Conservation (phyloP, 139 green algal genomes). For the Chlamydomonas eustigma region DNA sequence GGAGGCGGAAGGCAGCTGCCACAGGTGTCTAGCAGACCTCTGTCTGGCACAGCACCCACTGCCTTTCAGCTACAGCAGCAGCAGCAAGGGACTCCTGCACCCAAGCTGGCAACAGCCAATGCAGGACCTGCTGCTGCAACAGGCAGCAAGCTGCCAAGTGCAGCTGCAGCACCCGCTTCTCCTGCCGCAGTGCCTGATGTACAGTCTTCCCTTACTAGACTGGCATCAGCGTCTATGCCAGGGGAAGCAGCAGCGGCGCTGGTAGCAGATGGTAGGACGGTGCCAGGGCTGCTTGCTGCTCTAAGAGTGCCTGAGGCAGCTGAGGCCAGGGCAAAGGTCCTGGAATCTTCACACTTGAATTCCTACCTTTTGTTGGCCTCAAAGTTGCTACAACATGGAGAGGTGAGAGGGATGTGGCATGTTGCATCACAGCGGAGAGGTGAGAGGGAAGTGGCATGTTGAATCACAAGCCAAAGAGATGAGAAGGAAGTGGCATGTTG, state of each 20-base stretch:
- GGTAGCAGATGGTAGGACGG: constrained; percentile 21
- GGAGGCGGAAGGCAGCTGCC: no score
- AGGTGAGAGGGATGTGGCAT: constrained; percentile 11
- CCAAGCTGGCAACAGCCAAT: neutral
- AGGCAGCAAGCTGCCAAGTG: no score
- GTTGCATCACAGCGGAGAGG: no score
- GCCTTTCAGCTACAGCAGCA: neutral
- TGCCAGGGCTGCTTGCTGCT: constrained; percentile 25
- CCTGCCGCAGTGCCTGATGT: neutral
- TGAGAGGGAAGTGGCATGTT: no score
- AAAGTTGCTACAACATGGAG: constrained; percentile 31
- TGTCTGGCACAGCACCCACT: neutral
- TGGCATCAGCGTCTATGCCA: neutral
- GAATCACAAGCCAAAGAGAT: no score
- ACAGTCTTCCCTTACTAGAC: neutral
- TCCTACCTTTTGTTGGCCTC: constrained; percentile 19
- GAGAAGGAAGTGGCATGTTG: no score
- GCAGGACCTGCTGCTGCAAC: neutral
- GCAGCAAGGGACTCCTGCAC: neutral
- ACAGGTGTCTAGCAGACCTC: neutral
- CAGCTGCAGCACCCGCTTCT: no score
- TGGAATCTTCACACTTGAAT: constrained; percentile 1
- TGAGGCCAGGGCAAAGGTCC: neutral
- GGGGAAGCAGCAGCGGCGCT: constrained; percentile 14
- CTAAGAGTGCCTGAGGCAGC: constrained; percentile 19